Percentiles rank a stretch among this genome's conserved stretches.
Conservation (phyloP, 306 rosid species). For the Canavalia gladiata region DNA sequence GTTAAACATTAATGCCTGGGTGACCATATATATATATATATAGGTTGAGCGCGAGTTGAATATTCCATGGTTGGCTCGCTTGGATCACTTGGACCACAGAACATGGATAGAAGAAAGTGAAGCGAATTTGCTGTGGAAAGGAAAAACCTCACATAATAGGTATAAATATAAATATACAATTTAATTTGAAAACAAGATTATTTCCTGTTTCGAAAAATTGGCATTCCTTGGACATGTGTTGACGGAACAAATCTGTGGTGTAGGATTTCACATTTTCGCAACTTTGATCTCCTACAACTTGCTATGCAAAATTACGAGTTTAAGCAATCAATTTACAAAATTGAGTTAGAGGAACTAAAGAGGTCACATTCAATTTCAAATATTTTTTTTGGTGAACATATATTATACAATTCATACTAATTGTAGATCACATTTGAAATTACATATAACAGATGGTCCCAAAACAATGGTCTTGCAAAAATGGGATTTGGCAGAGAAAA, state of each 20-base stretch:
- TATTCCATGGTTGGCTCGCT: slow-evolving; percentile 58
- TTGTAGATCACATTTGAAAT: background rate
- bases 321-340: slow-evolving; percentile 50
- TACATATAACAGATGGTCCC: slow-evolving; percentile 50
- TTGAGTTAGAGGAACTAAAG: slow-evolving; percentile 54
- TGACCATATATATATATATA: background rate
- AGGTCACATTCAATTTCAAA: slow-evolving; percentile 19
- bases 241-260: background rate
- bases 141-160: slow-evolving; percentile 49
- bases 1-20: background rate
- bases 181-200: background rate
- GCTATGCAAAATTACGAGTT: slow-evolving; percentile 48
- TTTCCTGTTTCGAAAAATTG: background rate
- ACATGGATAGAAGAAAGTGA: slow-evolving; percentile 56
- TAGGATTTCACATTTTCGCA: slow-evolving; percentile 45
- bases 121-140: slow-evolving; percentile 48
- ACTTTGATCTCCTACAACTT: slow-evolving; percentile 44
- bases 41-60: slow-evolving; percentile 59
- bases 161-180: background rate
- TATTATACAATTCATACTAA: background rate
- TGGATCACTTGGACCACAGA: slow-evolving; percentile 65
- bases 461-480: slow-evolving; percentile 43
- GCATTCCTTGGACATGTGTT: background rate
- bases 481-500: slow-evolving; percentile 66
- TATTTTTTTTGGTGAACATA: background rate